These are phyloP conservation scores for Elsinoe perseae DNA, from an alignment of 2,329 filamentous ascomycete genomes.

Conservation along the genomic window DNA sequence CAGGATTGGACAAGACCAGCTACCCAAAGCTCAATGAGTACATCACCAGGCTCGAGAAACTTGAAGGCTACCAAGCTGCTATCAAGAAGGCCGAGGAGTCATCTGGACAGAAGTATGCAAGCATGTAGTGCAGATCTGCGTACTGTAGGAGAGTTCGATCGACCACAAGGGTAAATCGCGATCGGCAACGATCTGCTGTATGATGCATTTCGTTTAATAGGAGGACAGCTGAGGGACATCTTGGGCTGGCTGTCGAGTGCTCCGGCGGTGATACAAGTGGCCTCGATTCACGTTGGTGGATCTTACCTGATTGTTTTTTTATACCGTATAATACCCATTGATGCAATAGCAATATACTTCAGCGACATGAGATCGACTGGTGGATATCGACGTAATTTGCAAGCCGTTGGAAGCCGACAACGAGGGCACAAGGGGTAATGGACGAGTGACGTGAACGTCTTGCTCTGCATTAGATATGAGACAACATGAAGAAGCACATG, in stretches of 20 bases:
- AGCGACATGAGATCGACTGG: background rate
- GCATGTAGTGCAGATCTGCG: no score
- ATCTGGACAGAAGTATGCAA: slow-evolving; percentile 26
- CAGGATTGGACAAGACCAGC: slow-evolving; percentile 35
- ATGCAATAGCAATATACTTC: background rate
- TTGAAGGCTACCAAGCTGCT: slow-evolving; percentile 41
- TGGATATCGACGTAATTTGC: background rate
- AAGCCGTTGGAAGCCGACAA: background rate
- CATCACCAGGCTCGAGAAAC: slow-evolving; percentile 37
- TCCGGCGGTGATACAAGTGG: no score
- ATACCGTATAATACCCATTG: background rate
- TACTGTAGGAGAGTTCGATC: no score
- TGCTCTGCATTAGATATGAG: no score
- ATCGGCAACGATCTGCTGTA: no score
- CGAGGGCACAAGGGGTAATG: no score
- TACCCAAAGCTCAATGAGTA: slow-evolving; percentile 44
- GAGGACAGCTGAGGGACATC: no score
- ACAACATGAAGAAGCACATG: no score
- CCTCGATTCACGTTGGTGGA: background rate
- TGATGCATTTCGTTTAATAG: no score
- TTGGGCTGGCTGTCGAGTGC: no score
- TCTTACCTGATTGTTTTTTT: background rate
- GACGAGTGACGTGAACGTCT: no score
- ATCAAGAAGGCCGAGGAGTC: slow-evolving; percentile 44
- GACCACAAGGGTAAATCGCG: no score